phyloP scores from a whole-genome alignment of 164 flowering plant genomes.

The Paratinospora sagittata region DNA sequence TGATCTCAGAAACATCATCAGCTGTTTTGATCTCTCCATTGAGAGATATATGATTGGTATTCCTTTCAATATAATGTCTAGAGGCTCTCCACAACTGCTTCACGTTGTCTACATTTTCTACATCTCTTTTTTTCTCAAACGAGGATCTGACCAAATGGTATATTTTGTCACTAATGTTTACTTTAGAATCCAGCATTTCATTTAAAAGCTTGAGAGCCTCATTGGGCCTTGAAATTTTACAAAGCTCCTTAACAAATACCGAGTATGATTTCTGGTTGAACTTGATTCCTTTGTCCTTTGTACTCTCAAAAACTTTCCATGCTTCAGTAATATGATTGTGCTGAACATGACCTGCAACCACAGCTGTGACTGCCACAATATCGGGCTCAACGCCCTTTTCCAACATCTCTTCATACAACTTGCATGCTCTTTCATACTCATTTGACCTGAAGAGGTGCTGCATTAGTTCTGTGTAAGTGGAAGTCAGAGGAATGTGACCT shows the following conservation, averaged over 20 bases:
- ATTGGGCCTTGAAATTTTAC: conserved; percentile 45
- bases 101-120: conserved; percentile 32
- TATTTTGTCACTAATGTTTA: conserved; percentile 33
- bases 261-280: conserved; percentile 44
- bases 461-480: conserved; percentile 65
- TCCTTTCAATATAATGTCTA: conserved; percentile 19
- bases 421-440: conserved; percentile 50
- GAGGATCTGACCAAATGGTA: conserved; percentile 37
- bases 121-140: conserved; percentile 48
- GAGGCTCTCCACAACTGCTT: conserved; percentile 28
- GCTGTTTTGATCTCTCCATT: background rate
- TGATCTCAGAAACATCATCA: conserved; percentile 9
- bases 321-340: conserved; percentile 51
- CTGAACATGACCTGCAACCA: conserved; percentile 59
- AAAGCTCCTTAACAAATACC: conserved; percentile 64
- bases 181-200: conserved; percentile 45
- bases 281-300: conserved; percentile 49
- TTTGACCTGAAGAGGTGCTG: conserved; percentile 49
- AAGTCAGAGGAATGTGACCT: conserved; percentile 35
- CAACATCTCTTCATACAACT: conserved; percentile 60
- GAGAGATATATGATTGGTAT: conserved; percentile 5
- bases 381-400: conserved; percentile 51
- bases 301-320: conserved; percentile 45
- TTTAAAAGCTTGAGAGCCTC: conserved; percentile 51
- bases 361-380: conserved; percentile 46